These are phyloP conservation scores for Quercus rubra DNA, from an alignment of 306 rosid species.

Conservation along the genomic window DNA sequence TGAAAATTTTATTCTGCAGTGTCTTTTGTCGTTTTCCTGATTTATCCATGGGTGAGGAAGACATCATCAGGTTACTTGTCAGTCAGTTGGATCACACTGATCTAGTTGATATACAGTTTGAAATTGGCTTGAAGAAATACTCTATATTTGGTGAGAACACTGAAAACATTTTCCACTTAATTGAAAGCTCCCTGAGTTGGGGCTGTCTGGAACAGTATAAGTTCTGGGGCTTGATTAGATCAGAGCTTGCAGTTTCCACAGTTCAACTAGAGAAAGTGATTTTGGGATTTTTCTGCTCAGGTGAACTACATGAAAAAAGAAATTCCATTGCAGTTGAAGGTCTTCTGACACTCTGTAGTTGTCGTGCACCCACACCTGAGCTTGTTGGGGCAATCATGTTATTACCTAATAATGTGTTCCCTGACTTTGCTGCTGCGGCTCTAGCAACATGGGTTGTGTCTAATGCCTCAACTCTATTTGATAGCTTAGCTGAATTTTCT, in stretches of 20 bases:
- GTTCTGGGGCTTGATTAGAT: slow-evolving; percentile 33
- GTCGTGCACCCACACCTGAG: slow-evolving; percentile 26
- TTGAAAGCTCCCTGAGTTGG: slow-evolving; percentile 37
- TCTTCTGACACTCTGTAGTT: slow-evolving; percentile 23
- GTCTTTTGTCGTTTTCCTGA: slow-evolving; percentile 24
- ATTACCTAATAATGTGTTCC: slow-evolving; percentile 23
- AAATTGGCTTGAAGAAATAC: slow-evolving; percentile 14
- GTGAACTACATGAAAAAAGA: slow-evolving; percentile 21
- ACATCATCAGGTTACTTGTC: slow-evolving; percentile 22
- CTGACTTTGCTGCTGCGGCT: slow-evolving; percentile 24
- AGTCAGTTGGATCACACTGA: slow-evolving; percentile 11
- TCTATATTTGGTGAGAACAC: slow-evolving; percentile 24
- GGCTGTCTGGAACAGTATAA: slow-evolving; percentile 25
- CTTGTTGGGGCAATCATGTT: slow-evolving; percentile 36
- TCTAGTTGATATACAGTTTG: slow-evolving; percentile 24
- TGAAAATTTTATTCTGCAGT: slow-evolving; percentile 11
- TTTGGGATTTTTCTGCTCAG: slow-evolving; percentile 16
- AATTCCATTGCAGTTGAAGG: slow-evolving; percentile 27
- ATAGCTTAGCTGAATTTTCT: slow-evolving; percentile 16
- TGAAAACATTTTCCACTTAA: slow-evolving; percentile 23
- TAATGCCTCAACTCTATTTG: slow-evolving; percentile 15
- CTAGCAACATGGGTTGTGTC: slow-evolving; percentile 28
- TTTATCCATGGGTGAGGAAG: slow-evolving; percentile 17
- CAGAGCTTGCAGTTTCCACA: slow-evolving; percentile 24
- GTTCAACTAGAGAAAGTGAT: slow-evolving; percentile 22